Conservation (phyloP, 768 basidiomycete genomes). For the Psilocybe cyanescens region DNA sequence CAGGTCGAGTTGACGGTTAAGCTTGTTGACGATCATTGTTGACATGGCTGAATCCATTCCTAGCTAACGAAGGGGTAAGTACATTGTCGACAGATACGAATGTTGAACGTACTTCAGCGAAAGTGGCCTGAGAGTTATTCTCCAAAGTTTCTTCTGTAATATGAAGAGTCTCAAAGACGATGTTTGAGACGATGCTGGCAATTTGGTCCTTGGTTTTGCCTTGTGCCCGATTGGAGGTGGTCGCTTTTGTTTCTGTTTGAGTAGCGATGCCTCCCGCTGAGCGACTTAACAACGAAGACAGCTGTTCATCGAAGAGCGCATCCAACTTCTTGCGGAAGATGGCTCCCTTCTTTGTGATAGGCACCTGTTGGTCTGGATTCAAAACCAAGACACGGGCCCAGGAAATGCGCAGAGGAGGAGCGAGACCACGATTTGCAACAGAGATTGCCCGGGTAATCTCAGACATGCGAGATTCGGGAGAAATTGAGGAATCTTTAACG, state of each 20-base stretch:
- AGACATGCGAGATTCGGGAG: slow-evolving; percentile 14
- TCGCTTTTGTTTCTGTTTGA: slow-evolving; percentile 14
- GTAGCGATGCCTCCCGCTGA: slow-evolving; percentile 16
- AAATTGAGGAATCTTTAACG: slow-evolving; percentile 4
- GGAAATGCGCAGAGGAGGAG: slow-evolving; percentile 35
- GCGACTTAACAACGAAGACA: slow-evolving; percentile 21
- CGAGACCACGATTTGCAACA: slow-evolving; percentile 31
- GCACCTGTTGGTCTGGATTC: slow-evolving; percentile 27
- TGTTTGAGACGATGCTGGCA: slow-evolving; percentile 20
- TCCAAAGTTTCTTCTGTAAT: slow-evolving; percentile 29
- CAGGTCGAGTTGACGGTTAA: slow-evolving; percentile 30
- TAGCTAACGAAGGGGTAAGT: slow-evolving; percentile 24
- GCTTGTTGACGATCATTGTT: slow-evolving; percentile 31
- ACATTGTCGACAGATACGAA: background rate
- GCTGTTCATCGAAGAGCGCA: slow-evolving; percentile 28
- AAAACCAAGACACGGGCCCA: slow-evolving; percentile 36
- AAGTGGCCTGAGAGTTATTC: slow-evolving; percentile 30
- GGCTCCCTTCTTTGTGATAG: slow-evolving; percentile 34
- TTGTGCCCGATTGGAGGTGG: slow-evolving; percentile 4
- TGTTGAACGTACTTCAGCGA: slow-evolving; percentile 30
- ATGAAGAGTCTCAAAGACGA: slow-evolving; percentile 27
- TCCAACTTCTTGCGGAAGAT: slow-evolving; percentile 38
- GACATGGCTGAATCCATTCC: slow-evolving; percentile 41
- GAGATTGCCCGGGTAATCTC: slow-evolving; percentile 33
- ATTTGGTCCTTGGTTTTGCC: slow-evolving; percentile 27